Evolutionary conservation across 1,284 basidiomycete genomes (phyloP), one percentile per base, ranked within the genome.

Genomic region (Trichosporon sp.): DNA sequence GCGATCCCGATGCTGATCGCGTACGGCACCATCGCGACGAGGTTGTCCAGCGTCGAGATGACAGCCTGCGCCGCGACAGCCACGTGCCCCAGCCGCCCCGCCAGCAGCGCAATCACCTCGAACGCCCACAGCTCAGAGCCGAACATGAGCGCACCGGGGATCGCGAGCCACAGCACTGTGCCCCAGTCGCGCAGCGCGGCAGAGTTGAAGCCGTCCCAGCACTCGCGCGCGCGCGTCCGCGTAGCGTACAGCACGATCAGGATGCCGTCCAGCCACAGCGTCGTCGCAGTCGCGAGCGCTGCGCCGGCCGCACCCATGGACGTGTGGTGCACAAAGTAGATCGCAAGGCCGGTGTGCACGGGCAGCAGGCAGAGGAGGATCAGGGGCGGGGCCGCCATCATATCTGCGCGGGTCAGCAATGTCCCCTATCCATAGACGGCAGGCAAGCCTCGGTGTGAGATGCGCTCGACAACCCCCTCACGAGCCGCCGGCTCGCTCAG

Each of bases 1-100:
- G 69, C 74, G 64, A 76, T 71, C 12, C 65, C 70, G 62, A 72
- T 75, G 13, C 67, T 72, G 53, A 72, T 73, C 34, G 74, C 71
- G 35, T 72, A 75, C 3, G 72, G 74, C 65, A 69, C 53, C 69
- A 73, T 70, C 63, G 68, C 68, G 21, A 74, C 72, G 21, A 70
- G 51, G 34, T 67, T 69, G 66, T 75, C 72, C 32, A 74, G 64
- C 2, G 72, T 68, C 32, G 71, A 69, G 56, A 76, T 71, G 64
- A 71, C 74, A 7, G 76, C 77, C 51, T 78, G 76, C 9, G 77
- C 77, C 0, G 76, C 76, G 35, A 78, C 75, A 1, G 73, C 70
- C 1, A 65, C 69, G 51, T 74, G 68, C 1, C 77, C 77, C 3
- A 78, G 69, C 15, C 75, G 65, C 2, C 77, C 77, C 1, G 77